phyloP scores from a whole-genome alignment of 257 asterid genomes.

The Marsdenia floribunda region DNA sequence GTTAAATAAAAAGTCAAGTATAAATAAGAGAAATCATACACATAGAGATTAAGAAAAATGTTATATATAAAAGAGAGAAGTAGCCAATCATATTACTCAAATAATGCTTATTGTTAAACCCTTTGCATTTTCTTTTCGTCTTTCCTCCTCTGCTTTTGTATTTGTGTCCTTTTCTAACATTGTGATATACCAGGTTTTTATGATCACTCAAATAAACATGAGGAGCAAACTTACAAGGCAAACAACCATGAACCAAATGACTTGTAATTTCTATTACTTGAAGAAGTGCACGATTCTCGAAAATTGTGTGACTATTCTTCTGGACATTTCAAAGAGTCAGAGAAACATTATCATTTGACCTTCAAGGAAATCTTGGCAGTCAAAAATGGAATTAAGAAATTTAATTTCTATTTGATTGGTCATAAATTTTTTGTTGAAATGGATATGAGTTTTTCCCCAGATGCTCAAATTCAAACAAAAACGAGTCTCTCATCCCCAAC shows the following conservation, averaged over 20 bases:
- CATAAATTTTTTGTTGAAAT: no score
- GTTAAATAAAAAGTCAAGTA: neutral
- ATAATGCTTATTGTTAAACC: neutral
- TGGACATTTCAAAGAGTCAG: no score
- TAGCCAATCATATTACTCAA: neutral
- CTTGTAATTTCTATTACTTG: neutral
- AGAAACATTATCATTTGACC: no score
- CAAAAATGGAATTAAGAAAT: no score
- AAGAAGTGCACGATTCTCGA: no score
- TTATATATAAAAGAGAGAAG: neutral
- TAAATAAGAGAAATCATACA: neutral
- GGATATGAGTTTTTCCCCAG: no score
- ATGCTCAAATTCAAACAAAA: no score
- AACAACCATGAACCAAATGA: neutral
- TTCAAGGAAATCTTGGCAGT: no score
- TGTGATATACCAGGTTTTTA: neutral
- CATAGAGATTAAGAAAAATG: neutral
- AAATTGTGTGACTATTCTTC: no score
- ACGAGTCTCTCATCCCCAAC: no score
- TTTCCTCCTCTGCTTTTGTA: neutral
- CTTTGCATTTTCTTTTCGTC: neutral
- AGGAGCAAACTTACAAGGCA: neutral
- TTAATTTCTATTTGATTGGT: no score
- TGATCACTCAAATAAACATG: neutral
- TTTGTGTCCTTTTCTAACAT: neutral